Evolutionary conservation across 768 basidiomycete species (phyloP).

Genomic region (Hygrocybe coccinea): DNA sequence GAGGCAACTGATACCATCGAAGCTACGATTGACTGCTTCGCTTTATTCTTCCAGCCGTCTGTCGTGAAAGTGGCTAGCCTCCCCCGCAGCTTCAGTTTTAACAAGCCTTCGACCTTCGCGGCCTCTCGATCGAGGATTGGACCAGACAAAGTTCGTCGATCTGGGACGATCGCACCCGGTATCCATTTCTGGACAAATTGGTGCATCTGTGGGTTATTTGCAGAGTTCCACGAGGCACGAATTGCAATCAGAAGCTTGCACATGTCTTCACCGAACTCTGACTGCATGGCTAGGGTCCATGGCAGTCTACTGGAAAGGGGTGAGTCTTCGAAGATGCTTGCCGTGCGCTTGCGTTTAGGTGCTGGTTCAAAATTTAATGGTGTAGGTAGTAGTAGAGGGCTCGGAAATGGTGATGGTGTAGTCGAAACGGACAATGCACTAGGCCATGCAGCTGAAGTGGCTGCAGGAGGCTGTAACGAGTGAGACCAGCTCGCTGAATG

Average conservation of each 20-base stretch:
- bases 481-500: no score
- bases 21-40: conserved; percentile 20
- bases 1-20: conserved; percentile 25
- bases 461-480: background rate
- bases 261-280: conserved; percentile 4
- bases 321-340: conserved; percentile 2
- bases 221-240: conserved; percentile 18
- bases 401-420: conserved; percentile 1
- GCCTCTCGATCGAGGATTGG: conserved; percentile 16
- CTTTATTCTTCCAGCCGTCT: conserved; percentile 30
- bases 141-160: conserved; percentile 20
- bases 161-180: conserved; percentile 23
- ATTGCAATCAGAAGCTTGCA: conserved; percentile 16
- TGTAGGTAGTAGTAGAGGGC: background rate
- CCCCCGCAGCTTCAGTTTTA: conserved; percentile 9
- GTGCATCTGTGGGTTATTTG: conserved; percentile 30
- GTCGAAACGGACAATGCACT: no score
- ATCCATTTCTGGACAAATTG: conserved; percentile 28
- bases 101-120: conserved; percentile 4
- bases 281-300: conserved; percentile 7
- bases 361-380: background rate
- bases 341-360: background rate
- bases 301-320: background rate
- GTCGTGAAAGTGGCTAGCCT: conserved; percentile 24
- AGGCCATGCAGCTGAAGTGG: background rate